Evolutionary conservation across 2,329 filamentous ascomycete species (phyloP).

Genomic region (Microdochium bolleyi): DNA sequence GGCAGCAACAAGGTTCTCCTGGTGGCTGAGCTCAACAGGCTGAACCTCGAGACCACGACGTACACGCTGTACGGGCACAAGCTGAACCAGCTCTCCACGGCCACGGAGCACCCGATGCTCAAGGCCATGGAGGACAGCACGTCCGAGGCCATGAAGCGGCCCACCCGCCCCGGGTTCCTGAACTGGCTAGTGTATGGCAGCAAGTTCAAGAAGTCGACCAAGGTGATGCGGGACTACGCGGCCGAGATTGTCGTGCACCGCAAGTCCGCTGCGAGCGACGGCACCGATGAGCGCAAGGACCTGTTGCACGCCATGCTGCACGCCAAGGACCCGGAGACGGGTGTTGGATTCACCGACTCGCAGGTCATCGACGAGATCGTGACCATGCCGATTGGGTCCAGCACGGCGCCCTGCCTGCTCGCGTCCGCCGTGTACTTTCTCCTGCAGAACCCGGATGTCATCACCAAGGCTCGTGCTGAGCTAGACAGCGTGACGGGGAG

Average conservation of each 20-base stretch:
- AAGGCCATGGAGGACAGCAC: constrained; percentile 47
- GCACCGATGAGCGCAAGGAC: constrained; percentile 41
- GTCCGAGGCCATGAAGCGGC: constrained; percentile 46
- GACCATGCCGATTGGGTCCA: constrained; percentile 54
- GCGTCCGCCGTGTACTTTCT: constrained; percentile 40
- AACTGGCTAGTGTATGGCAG: constrained; percentile 43
- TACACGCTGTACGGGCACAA: constrained; percentile 42
- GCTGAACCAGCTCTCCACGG: constrained; percentile 35
- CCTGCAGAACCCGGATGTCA: constrained; percentile 37
- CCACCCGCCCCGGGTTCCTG: constrained; percentile 39
- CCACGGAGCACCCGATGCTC: constrained; percentile 35
- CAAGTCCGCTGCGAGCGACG: constrained; percentile 35
- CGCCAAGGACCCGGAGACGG: constrained; percentile 53
- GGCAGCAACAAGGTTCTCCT: constrained; percentile 31
- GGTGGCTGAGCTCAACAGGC: constrained; percentile 40
- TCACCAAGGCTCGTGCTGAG: constrained; percentile 43
- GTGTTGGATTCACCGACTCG: constrained; percentile 45
- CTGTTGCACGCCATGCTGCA: constrained; percentile 52
- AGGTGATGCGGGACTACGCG: constrained; percentile 45
- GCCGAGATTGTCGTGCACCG: constrained; percentile 50
- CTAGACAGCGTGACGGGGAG: constrained; percentile 33
- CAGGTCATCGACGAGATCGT: constrained; percentile 62
- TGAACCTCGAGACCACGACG: constrained; percentile 44
- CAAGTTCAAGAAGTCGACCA: constrained; percentile 46
- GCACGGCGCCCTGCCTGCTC: constrained; percentile 37